Percentiles rank a stretch among this genome's conserved stretches.
These are phyloP conservation scores for Scedosporium apiospermum DNA, from an alignment of 2,329 filamentous ascomycete genomes.

Conservation along the genomic window DNA sequence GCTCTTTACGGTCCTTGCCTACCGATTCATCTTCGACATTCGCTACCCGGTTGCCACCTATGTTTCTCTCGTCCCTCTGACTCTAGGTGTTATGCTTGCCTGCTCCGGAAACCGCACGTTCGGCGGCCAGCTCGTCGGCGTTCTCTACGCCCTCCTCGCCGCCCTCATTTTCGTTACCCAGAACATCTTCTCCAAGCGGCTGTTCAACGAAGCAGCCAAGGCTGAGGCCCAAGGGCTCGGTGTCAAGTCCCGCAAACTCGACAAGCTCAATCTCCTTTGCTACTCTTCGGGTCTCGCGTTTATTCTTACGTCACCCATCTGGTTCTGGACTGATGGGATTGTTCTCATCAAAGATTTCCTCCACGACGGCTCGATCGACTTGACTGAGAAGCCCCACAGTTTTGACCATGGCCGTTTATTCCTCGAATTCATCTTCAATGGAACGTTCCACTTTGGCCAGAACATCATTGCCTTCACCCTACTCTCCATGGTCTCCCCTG, in stretches of 20 bases:
- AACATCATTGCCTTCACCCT: conserved; percentile 93
- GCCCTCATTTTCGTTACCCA: conserved; percentile 94
- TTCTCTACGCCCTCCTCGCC: conserved; percentile 79
- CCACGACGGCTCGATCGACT: conserved; percentile 65
- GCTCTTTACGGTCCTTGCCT: conserved; percentile 88
- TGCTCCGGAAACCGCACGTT: conserved; percentile 76
- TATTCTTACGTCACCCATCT: conserved; percentile 77
- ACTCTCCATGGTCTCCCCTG: conserved; percentile 85
- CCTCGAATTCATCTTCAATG: conserved; percentile 94
- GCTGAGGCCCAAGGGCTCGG: conserved; percentile 64
- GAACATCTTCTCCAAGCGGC: conserved; percentile 95
- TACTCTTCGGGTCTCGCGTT: conserved; percentile 96
- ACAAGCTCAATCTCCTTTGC: conserved; percentile 93
- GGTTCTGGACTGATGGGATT: conserved; percentile 86
- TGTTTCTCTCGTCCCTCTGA: conserved; percentile 80
- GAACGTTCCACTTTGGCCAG: conserved; percentile 90
- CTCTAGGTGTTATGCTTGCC: conserved; percentile 87
- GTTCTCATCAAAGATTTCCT: conserved; percentile 68
- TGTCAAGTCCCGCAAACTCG: conserved; percentile 64
- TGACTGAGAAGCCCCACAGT: conserved; percentile 50
- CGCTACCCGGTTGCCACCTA: conserved; percentile 83
- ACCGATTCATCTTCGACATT: conserved; percentile 81
- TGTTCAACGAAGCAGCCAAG: conserved; percentile 89
- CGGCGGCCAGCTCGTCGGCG: conserved; percentile 80
- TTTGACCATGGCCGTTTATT: conserved; percentile 65